phyloP scores from a whole-genome alignment of 2,329 filamentous ascomycete genomes.

The Neofusicoccum laricinum region DNA sequence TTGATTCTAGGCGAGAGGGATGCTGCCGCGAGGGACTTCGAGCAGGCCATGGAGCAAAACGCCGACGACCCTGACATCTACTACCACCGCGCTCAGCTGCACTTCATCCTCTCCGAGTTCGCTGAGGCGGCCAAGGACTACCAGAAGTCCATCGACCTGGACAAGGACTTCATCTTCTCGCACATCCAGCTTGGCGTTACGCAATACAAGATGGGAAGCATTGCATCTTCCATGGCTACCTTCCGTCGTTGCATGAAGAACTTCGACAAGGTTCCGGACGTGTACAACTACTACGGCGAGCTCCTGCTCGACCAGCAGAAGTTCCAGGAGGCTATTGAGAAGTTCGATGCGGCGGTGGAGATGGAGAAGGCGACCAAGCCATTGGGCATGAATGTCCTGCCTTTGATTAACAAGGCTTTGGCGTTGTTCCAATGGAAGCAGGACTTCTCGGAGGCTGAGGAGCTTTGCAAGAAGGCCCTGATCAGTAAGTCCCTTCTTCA shows the following conservation, averaged over 20 bases:
- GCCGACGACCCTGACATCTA: constrained; percentile 92
- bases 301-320: constrained; percentile 95
- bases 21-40: constrained; percentile 85
- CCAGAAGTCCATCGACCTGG: constrained; percentile 97
- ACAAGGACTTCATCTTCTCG: constrained; percentile 96
- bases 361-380: constrained; percentile 96
- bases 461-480: constrained; percentile 93
- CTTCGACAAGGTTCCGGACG: constrained; percentile 92
- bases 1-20: constrained; percentile 66
- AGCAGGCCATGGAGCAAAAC: constrained; percentile 79
- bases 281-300: constrained; percentile 99
- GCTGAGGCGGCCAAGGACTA: constrained; percentile 95
- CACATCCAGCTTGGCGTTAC: constrained; percentile 99
- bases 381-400: constrained; percentile 94
- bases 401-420: constrained; percentile 96
- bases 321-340: constrained; percentile 91
- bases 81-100: constrained; percentile 96
- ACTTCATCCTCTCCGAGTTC: constrained; percentile 96
- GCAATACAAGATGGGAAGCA: constrained; percentile 99
- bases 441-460: constrained; percentile 90
- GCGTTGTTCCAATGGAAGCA: constrained; percentile 98
- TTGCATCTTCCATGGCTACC: constrained; percentile 96
- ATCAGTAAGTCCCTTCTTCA: constrained; percentile 67
- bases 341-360: constrained; percentile 97
- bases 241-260: constrained; percentile 98